Conservation (phyloP, 2,329 filamentous ascomycete genomes). For the Phialemonium atrogriseum region DNA sequence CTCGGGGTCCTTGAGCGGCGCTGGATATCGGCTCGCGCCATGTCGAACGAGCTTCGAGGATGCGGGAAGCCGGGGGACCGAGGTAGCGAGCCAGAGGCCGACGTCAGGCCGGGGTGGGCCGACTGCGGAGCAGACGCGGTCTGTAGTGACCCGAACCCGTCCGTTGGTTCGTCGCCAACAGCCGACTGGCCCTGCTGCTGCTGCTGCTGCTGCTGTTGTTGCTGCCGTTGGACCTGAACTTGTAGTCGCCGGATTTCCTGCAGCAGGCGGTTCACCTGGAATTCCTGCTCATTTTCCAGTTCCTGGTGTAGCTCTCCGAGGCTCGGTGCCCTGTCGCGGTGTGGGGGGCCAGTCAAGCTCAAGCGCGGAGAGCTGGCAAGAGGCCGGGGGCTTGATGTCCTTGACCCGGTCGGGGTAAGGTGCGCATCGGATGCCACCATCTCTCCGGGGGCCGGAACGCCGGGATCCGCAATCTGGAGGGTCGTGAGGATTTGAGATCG, state of each 20-base stretch:
- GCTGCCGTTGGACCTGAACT: slow-evolving; percentile 46
- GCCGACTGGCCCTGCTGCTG: slow-evolving; percentile 30
- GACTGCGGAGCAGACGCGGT: slow-evolving; percentile 10
- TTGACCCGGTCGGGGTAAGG: slow-evolving; percentile 12
- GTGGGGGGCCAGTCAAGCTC: slow-evolving; percentile 41
- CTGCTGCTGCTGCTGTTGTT: slow-evolving; percentile 38
- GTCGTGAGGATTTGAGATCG: slow-evolving; percentile 66
- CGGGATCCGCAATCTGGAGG: slow-evolving; percentile 64
- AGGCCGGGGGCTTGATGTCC: slow-evolving; percentile 30
- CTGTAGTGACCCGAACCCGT: slow-evolving; percentile 28
- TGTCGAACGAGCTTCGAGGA: slow-evolving; percentile 51
- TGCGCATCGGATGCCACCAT: slow-evolving; percentile 44
- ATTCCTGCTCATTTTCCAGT: slow-evolving; percentile 71
- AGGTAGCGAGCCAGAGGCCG: slow-evolving; percentile 34
- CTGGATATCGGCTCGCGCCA: slow-evolving; percentile 46
- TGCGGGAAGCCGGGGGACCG: slow-evolving; percentile 42
- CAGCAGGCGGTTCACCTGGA: slow-evolving; percentile 70
- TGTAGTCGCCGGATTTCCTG: slow-evolving; percentile 72
- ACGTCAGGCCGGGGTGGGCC: slow-evolving; percentile 24
- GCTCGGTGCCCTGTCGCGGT: slow-evolving; percentile 61
- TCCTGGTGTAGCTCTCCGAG: slow-evolving; percentile 72
- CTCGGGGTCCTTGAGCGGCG: slow-evolving; percentile 52
- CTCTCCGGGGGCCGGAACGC: slow-evolving; percentile 59
- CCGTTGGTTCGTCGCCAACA: slow-evolving; percentile 28
- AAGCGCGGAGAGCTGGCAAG: slow-evolving; percentile 32